Conservation (phyloP, 2,329 filamentous ascomycete species). For the Fusarium pininemorale region DNA sequence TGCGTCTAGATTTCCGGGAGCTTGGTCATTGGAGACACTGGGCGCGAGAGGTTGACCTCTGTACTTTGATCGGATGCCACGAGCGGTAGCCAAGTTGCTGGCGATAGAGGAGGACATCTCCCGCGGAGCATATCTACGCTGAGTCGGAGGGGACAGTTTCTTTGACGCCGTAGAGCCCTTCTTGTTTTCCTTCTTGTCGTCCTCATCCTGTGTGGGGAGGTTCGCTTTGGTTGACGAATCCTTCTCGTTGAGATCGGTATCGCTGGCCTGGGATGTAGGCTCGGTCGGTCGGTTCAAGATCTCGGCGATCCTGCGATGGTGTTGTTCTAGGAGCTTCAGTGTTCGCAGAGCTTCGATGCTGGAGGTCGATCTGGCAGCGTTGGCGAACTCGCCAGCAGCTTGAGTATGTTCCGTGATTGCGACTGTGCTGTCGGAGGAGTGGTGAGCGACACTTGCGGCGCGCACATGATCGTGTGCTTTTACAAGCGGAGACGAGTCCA, state of each 20-base stretch:
- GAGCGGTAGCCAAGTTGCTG: slow-evolving; percentile 85
- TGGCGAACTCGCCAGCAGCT: slow-evolving; percentile 88
- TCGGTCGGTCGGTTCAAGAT: slow-evolving; percentile 76
- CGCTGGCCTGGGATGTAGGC: slow-evolving; percentile 48
- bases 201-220: slow-evolving; percentile 22
- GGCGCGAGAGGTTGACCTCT: slow-evolving; percentile 75
- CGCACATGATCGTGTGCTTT: slow-evolving; percentile 90
- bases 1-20: slow-evolving; percentile 73
- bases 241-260: slow-evolving; percentile 44
- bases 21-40: slow-evolving; percentile 77
- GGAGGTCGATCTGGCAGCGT: slow-evolving; percentile 77
- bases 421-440: slow-evolving; percentile 78
- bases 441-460: slow-evolving; percentile 80
- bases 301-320: slow-evolving; percentile 85
- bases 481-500: slow-evolving; percentile 52
- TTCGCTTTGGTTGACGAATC: slow-evolving; percentile 39
- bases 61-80: slow-evolving; percentile 76
- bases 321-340: slow-evolving; percentile 83
- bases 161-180: slow-evolving; percentile 38
- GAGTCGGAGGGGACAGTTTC: slow-evolving; percentile 49
- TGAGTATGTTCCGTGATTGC: slow-evolving; percentile 89
- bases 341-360: slow-evolving; percentile 81
- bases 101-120: slow-evolving; percentile 85
- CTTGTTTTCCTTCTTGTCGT: slow-evolving; percentile 35
- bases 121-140: slow-evolving; percentile 66